Base-by-base conservation (phyloP, 1,139 yeast genomes). In the Pichia terricola region DNA sequence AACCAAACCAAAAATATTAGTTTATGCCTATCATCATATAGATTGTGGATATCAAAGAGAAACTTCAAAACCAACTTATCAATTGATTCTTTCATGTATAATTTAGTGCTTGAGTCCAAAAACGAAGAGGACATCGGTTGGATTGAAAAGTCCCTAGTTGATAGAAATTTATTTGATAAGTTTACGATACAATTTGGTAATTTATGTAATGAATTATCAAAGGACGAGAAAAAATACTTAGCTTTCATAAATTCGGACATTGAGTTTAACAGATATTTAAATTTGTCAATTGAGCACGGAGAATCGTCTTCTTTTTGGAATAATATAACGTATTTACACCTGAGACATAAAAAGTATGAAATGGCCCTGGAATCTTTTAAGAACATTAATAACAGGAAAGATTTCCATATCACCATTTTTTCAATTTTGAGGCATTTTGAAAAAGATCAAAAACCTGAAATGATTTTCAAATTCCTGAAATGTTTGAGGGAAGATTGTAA, bases 41-140 rank as follows among this genome's bases (percentile, higher is more conserved):
- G 53, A 34, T 44, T 56, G 2, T 59, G 63, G 63, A 22, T 53
- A 4, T 50, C 56, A 6, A 48, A 43, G 32, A 40, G 45, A 11
- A 40, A 49, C 4, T 30, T 30, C 10, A 37, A 41, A 4, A 52
- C 58, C 1, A 44, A 41, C 16, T 42, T 48, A 9, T 41, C 49
- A 10, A 55, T 60, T 4, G 58, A 56, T 40, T 54, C 54, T 3
- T 49, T 48, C 30, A 33, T 59, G 35, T 55, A 52, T 33, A 48
- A 46, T 37, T 34, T 53, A 6, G 22, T 58, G 8, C 31, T 42
- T 8, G 49, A 48, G 16, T 33, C 43, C 11, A 57, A 54, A 2
- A 34, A 47, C 3, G 11, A 26, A 4, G 55, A 56, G 22, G 55
- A 59, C 35, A 45, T 50, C 28, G 41, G 44, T 5, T 57, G 58